phyloP scores from a whole-genome alignment of 2,329 filamentous ascomycete genomes.

The Penicillium sp. region DNA sequence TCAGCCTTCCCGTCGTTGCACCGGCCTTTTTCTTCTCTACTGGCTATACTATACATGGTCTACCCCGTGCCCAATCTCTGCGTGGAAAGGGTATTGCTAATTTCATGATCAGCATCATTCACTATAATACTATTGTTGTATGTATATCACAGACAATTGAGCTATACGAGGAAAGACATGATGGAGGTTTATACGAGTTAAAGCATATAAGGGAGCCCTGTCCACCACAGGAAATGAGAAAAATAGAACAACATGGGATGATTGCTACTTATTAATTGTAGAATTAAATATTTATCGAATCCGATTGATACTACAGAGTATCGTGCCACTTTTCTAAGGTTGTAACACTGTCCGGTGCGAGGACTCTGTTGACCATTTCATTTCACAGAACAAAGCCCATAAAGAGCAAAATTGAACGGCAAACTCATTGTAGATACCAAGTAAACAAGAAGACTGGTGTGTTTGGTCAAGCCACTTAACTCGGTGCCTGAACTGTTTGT shows the following conservation, averaged over 20 bases:
- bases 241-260: not conserved
- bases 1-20: slow-evolving; percentile 8
- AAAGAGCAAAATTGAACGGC: not conserved
- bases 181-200: not conserved
- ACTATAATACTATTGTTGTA: not conserved
- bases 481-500: slow-evolving; percentile 25
- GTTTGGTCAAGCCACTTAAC: slow-evolving; percentile 4
- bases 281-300: not conserved
- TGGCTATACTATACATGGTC: not conserved
- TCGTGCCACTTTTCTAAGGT: not conserved
- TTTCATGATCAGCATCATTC: not conserved
- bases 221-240: not conserved
- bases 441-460: not conserved
- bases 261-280: not conserved
- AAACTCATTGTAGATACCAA: not conserved
- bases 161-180: not conserved
- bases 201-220: not conserved
- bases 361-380: slow-evolving; percentile 10
- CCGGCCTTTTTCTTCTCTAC: not conserved
- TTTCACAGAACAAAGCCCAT: not conserved
- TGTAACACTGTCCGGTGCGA: slow-evolving; percentile 11
- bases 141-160: not conserved
- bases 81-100: not conserved
- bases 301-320: slow-evolving; percentile 9
- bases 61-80: slow-evolving; percentile 3